phyloP scores from a whole-genome alignment of 2,329 filamentous ascomycete genomes.

The Fusarium sp. region DNA sequence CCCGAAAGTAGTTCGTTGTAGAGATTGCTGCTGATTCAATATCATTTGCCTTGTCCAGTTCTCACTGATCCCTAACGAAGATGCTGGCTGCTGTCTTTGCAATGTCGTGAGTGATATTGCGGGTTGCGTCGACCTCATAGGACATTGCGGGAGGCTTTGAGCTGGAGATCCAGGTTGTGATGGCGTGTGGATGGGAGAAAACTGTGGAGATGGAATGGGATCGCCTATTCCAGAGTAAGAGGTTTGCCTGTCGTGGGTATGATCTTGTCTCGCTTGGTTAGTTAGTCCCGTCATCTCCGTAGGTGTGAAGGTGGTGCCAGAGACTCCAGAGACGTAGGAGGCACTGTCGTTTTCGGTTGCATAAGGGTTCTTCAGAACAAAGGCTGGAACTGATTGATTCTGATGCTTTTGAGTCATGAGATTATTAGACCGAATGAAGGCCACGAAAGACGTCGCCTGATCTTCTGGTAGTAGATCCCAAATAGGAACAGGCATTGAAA shows the following conservation, averaged over 20 bases:
- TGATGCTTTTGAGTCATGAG: conserved; percentile 50
- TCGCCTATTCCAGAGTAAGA: conserved; percentile 15
- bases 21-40: conserved; percentile 56
- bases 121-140: conserved; percentile 38
- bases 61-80: conserved; percentile 33
- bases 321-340: conserved; percentile 47
- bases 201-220: conserved; percentile 31
- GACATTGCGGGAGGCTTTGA: conserved; percentile 24
- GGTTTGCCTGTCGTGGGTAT: conserved; percentile 29
- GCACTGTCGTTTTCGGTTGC: conserved; percentile 41
- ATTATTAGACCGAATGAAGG: conserved; percentile 68
- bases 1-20: conserved; percentile 52
- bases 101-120: conserved; percentile 38
- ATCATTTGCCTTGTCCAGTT: conserved; percentile 54
- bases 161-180: conserved; percentile 38
- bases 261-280: conserved; percentile 33
- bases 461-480: conserved; percentile 69
- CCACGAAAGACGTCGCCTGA: conserved; percentile 65
- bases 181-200: conserved; percentile 30
- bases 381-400: conserved; percentile 34
- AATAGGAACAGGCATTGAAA: conserved; percentile 67
- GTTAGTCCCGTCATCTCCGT: conserved; percentile 42
- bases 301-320: conserved; percentile 48
- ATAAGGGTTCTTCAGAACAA: conserved; percentile 38
- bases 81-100: conserved; percentile 35